These are phyloP conservation scores for Viridothelium virens DNA, from an alignment of 495 filamentous ascomycete species.

Conservation along the genomic window DNA sequence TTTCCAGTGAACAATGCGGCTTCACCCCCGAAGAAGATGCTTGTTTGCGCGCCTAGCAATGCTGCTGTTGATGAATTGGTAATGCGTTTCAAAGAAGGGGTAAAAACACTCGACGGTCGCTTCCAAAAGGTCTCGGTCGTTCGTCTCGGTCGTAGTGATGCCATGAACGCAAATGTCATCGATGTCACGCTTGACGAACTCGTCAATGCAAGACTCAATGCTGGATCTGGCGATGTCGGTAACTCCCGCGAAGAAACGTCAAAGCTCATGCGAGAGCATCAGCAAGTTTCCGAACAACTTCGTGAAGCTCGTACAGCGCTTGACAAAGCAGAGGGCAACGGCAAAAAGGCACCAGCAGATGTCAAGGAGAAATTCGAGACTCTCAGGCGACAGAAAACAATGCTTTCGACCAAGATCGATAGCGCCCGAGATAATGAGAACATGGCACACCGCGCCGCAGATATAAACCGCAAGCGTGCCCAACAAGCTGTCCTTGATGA, in stretches of 20 bases:
- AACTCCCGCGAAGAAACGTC: conserved; percentile 53
- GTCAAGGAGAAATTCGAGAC: conserved; percentile 52
- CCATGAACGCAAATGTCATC: conserved; percentile 78
- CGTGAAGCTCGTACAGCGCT: conserved; percentile 46
- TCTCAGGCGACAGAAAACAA: conserved; percentile 65
- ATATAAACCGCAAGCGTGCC: conserved; percentile 71
- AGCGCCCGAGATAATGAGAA: conserved; percentile 76
- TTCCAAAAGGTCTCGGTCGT: conserved; percentile 70
- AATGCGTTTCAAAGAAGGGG: conserved; percentile 79
- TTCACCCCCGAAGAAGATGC: conserved; percentile 61
- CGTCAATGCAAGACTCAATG: conserved; percentile 63
- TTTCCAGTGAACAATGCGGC: conserved; percentile 13
- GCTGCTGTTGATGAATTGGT: conserved; percentile 96
- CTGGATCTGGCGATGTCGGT: conserved; percentile 39
- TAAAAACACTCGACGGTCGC: conserved; percentile 68
- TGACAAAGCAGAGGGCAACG: conserved; percentile 15
- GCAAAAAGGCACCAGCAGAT: conserved; percentile 62
- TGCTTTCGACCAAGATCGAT: conserved; percentile 74
- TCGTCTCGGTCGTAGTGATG: conserved; percentile 85
- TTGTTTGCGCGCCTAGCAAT: conserved; percentile 95
- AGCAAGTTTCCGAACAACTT: conserved; percentile 62
- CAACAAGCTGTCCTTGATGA: conserved; percentile 87
- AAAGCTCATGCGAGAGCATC: conserved; percentile 74
- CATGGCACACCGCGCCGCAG: conserved; percentile 65
- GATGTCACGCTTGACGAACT: conserved; percentile 94